Conservation (phyloP, 176 grass and related monocot genomes). For the Elaeis guineensis region DNA sequence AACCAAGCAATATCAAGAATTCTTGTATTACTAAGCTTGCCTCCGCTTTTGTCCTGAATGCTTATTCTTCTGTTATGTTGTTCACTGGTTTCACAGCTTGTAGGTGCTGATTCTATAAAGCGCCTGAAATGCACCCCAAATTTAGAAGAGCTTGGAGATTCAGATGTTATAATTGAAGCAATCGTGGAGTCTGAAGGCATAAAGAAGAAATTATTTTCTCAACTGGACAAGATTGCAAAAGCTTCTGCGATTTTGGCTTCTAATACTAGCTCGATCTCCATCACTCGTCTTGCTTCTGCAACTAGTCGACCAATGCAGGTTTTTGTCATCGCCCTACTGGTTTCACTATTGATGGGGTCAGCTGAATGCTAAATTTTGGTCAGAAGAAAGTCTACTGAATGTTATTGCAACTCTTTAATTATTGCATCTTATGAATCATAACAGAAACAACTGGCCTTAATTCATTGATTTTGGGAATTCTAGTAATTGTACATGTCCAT, state of each 20-base stretch:
- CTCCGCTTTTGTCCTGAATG: too few relatives aligned
- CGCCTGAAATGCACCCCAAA: conserved; percentile 58
- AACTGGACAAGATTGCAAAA: conserved; percentile 72
- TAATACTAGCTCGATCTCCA: conserved; percentile 94
- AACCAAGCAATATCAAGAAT: too few relatives aligned
- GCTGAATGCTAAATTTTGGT: too few relatives aligned
- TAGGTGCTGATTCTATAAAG: conserved; percentile 43
- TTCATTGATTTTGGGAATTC: too few relatives aligned
- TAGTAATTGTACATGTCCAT: too few relatives aligned
- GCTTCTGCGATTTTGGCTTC: conserved; percentile 80
- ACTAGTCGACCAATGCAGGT: conserved; percentile 66
- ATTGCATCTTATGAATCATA: too few relatives aligned
- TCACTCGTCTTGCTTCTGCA: conserved; percentile 73
- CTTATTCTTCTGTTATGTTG: conserved; percentile 3
- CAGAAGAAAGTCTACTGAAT: too few relatives aligned
- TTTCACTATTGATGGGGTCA: too few relatives aligned
- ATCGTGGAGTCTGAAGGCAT: conserved; percentile 74
- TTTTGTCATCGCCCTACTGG: conserved; percentile 9
- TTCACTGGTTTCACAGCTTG: conserved; percentile 23
- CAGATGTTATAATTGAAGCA: conserved; percentile 83
- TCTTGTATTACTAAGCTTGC: too few relatives aligned
- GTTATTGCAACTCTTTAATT: too few relatives aligned
- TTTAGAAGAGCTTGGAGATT: conserved; percentile 40
- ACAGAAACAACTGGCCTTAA: too few relatives aligned
- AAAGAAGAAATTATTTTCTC: conserved; percentile 81